Percentiles rank a stretch among this genome's conserved stretches.
phyloP scores from a whole-genome alignment of 768 basidiomycete species.

The Tephrocybe rancida region DNA sequence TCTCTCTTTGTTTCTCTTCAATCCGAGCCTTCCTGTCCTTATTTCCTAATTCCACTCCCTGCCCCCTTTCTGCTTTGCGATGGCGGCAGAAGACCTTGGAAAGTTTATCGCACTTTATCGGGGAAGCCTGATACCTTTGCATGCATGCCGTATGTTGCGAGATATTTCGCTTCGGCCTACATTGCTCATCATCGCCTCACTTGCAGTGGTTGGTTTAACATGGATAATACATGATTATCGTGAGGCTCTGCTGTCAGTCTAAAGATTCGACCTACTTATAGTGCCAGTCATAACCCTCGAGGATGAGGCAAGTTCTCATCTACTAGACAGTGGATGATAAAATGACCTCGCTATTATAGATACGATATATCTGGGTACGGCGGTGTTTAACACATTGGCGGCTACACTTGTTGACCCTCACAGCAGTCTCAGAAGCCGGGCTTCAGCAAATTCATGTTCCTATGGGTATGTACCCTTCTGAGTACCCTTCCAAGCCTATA shows the following conservation, averaged over 20 bases:
- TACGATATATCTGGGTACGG: conserved; percentile 42
- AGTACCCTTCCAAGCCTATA: background rate
- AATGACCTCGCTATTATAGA: conserved; percentile 20
- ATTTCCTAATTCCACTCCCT: background rate
- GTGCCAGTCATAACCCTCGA: conserved; percentile 34
- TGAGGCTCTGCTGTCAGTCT: conserved; percentile 11
- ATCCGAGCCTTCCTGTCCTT: too few species aligned
- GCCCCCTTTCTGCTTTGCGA: background rate
- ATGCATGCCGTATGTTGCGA: conserved; percentile 19
- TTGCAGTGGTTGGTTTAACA: conserved; percentile 32
- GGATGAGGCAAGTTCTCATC: conserved; percentile 27
- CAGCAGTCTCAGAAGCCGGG: conserved; percentile 36
- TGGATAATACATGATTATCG: conserved; percentile 41
- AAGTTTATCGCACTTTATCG: conserved; percentile 11
- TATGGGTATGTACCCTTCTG: conserved; percentile 34
- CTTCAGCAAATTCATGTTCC: conserved; percentile 40
- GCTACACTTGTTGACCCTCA: too few species aligned
- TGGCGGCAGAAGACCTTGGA: background rate
- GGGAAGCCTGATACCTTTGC: conserved; percentile 19
- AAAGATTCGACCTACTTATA: background rate
- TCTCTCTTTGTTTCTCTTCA: too few species aligned
- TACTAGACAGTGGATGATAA: background rate
- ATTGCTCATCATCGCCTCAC: background rate
- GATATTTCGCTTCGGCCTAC: background rate
- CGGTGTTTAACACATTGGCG: background rate